Percentiles rank a stretch among this genome's conserved stretches.
Conservation (phyloP, 192 early-diverging fungal species). For the Coemansia sp. region DNA sequence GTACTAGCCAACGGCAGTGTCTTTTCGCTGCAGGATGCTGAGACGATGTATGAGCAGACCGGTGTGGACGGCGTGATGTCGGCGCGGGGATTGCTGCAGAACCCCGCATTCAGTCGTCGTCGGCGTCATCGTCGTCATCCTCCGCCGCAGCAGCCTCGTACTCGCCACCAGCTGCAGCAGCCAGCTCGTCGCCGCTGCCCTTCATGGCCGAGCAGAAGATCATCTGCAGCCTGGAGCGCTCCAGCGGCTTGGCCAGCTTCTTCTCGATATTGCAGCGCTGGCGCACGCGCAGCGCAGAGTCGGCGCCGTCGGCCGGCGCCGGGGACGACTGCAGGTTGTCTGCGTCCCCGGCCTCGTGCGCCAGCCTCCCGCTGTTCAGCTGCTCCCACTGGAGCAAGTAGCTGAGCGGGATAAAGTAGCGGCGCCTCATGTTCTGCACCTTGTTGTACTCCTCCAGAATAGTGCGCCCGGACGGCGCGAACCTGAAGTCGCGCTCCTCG, state of each 20-base stretch:
- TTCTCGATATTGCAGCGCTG: slow-evolving; percentile 37
- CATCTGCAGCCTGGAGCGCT: slow-evolving; percentile 35
- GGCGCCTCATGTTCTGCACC: slow-evolving; percentile 43
- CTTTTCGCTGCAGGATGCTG: slow-evolving; percentile 72
- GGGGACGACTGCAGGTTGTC: too few relatives aligned
- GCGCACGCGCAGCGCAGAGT: slow-evolving; percentile 3
- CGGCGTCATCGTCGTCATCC: slow-evolving; percentile 11
- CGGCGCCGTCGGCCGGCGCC: neutral
- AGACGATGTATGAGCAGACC: slow-evolving; percentile 71
- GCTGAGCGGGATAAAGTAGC: slow-evolving; percentile 53
- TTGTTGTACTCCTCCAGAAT: slow-evolving; percentile 54
- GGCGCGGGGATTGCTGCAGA: slow-evolving; percentile 85
- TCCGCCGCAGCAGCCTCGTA: neutral
- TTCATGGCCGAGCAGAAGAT: slow-evolving; percentile 29
- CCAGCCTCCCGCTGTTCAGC: slow-evolving; percentile 13
- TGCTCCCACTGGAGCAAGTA: slow-evolving; percentile 52
- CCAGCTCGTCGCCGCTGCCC: neutral
- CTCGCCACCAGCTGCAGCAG: neutral
- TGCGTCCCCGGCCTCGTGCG: neutral
- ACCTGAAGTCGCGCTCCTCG: slow-evolving; percentile 48
- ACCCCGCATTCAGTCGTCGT: slow-evolving; percentile 80
- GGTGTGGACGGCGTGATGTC: slow-evolving; percentile 89
- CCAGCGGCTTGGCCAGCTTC: slow-evolving; percentile 46
- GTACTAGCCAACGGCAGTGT: slow-evolving; percentile 89
- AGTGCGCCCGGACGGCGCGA: slow-evolving; percentile 30